A percentile compares a stretch with the other conserved stretches of the same genome.
These are phyloP conservation scores for Plectranthus barbatus DNA, from an alignment of 257 asterid genomes.

Conservation along the genomic window DNA sequence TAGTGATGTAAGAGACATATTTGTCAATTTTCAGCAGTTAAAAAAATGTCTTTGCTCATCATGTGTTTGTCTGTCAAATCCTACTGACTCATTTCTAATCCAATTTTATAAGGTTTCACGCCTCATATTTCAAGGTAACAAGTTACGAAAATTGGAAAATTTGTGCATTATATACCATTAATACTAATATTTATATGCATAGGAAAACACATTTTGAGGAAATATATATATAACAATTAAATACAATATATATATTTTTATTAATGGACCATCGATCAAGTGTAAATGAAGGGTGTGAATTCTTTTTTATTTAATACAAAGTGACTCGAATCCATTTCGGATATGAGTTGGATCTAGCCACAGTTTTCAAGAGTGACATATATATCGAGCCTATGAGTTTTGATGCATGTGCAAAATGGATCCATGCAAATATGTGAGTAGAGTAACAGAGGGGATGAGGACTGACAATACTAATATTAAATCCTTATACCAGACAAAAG, in stretches of 20 bases:
- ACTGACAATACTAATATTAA: background rate
- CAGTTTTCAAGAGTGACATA: conserved; percentile 2
- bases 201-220: no score
- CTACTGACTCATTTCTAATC: background rate
- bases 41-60: background rate
- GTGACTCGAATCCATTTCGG: no score
- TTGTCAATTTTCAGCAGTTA: background rate
- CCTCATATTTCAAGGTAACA: background rate
- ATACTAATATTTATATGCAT: no score
- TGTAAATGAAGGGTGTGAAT: no score
- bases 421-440: background rate
- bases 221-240: no score
- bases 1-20: background rate
- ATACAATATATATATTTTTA: no score
- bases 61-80: background rate
- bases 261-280: no score
- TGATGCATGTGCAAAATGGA: conserved; percentile 25
- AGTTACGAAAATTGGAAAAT: no score
- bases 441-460: conserved; percentile 14
- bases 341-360: no score
- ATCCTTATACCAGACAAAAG: conserved; percentile 9
- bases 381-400: background rate
- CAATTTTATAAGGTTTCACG: background rate
- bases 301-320: no score
- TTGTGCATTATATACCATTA: no score